phyloP scores from a whole-genome alignment of 2,329 filamentous ascomycete species.

The Moelleriella libera region DNA sequence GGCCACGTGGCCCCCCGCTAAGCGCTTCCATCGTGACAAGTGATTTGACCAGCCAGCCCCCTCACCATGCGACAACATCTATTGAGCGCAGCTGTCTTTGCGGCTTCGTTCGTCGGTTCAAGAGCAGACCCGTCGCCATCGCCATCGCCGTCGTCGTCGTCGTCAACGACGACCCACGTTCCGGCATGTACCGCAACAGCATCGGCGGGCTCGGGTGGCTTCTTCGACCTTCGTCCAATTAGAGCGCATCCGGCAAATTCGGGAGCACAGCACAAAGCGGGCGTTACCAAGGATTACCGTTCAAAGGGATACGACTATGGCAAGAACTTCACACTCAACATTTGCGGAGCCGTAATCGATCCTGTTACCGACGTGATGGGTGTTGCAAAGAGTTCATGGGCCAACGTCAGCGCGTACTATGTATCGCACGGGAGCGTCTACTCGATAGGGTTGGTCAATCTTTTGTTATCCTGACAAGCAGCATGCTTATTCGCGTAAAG shows the following conservation, averaged over 20 bases:
- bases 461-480: not conserved
- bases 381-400: constrained; percentile 46
- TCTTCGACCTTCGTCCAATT: constrained; percentile 44
- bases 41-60: too few relatives aligned
- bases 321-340: constrained; percentile 72
- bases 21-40: too few relatives aligned
- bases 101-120: constrained; percentile 18
- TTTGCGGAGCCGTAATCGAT: constrained; percentile 64
- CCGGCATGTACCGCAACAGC: constrained; percentile 42
- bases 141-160: constrained; percentile 1
- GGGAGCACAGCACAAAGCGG: constrained; percentile 27
- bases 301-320: constrained; percentile 64
- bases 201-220: constrained; percentile 38
- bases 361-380: constrained; percentile 48
- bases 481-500: constrained; percentile 7
- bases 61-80: constrained; percentile 13
- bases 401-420: constrained; percentile 71
- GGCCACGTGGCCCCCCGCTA: too few relatives aligned
- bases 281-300: constrained; percentile 37
- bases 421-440: constrained; percentile 49
- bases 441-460: constrained; percentile 52
- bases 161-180: constrained; percentile 26
- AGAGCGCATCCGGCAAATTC: constrained; percentile 30
- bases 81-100: constrained; percentile 18
- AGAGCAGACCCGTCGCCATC: constrained; percentile 15